phyloP scores from a whole-genome alignment of 129 eudicot genomes.

The Logfia minima region DNA sequence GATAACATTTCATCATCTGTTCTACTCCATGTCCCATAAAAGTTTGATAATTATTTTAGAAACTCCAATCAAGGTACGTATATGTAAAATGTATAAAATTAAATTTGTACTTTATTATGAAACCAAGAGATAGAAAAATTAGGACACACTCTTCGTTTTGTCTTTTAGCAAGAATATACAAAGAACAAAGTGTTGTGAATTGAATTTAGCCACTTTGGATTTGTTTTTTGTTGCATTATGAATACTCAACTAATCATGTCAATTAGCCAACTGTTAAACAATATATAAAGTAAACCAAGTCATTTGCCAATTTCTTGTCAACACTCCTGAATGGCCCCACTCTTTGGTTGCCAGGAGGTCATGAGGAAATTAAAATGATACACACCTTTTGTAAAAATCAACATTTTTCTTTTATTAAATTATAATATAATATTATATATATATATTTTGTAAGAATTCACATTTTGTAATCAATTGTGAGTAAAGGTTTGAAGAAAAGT shows the following conservation, averaged over 20 bases:
- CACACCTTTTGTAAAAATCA: slow-evolving; percentile 17
- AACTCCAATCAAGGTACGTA: too few species aligned
- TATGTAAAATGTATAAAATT: too few species aligned
- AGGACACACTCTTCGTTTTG: slow-evolving; percentile 5
- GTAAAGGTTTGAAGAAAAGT: not conserved
- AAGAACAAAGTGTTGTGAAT: slow-evolving; percentile 33
- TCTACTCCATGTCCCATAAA: too few species aligned
- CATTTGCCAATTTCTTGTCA: slow-evolving; percentile 42
- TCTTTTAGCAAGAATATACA: slow-evolving; percentile 22
- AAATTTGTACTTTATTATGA: not conserved
- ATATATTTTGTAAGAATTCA: not conserved
- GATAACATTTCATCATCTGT: too few species aligned
- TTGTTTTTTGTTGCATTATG: slow-evolving; percentile 29
- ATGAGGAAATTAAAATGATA: slow-evolving; percentile 27
- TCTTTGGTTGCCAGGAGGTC: slow-evolving; percentile 56
- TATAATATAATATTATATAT: not conserved
- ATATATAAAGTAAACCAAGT: slow-evolving; percentile 38
- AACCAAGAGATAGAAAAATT: not conserved
- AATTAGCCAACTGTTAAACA: slow-evolving; percentile 60
- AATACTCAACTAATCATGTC: slow-evolving; percentile 36
- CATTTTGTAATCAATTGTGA: not conserved
- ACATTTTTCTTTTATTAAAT: not conserved
- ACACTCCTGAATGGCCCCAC: slow-evolving; percentile 50
- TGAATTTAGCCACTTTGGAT: slow-evolving; percentile 52
- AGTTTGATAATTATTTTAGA: too few species aligned